A percentile compares a stretch with the other conserved stretches of the same genome.
Conservation (phyloP, 192 early-diverging fungal genomes). For the Backusella liffmaniae region DNA sequence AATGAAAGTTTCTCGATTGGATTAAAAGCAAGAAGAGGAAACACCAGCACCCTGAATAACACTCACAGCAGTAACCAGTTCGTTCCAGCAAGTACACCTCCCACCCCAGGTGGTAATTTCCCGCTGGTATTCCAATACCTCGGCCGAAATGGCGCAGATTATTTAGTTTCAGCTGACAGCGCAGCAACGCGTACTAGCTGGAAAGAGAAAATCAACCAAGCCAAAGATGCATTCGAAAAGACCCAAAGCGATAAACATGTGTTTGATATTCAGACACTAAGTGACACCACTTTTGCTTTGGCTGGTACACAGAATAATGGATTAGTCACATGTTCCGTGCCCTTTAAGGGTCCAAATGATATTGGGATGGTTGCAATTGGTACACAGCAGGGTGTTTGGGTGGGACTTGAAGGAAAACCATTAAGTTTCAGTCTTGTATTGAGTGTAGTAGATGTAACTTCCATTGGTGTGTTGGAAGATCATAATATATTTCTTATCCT, state of each 20-base stretch:
- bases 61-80: neutral
- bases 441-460: constrained; percentile 55
- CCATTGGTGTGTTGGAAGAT: constrained; percentile 83
- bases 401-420: constrained; percentile 61
- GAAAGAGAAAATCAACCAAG: constrained; percentile 74
- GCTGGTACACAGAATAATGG: constrained; percentile 32
- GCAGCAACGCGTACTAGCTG: constrained; percentile 72
- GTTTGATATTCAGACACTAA: constrained; percentile 50
- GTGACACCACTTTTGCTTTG: constrained; percentile 45
- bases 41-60: neutral
- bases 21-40: constrained; percentile 15
- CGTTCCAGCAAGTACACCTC: constrained; percentile 27
- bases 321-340: constrained; percentile 55
- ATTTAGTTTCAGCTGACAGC: constrained; percentile 73
- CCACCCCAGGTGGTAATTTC: constrained; percentile 44
- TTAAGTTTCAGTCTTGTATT: constrained; percentile 30
- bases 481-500: constrained; percentile 79
- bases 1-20: constrained; percentile 21
- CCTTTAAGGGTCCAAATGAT: constrained; percentile 37
- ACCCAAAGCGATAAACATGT: constrained; percentile 30
- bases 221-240: constrained; percentile 40
- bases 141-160: constrained; percentile 68
- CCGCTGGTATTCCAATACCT: constrained; percentile 73
- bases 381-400: constrained; percentile 82
- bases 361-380: constrained; percentile 75